phyloP scores from a whole-genome alignment of 805 yeast genomes.

The Candida insectorum region DNA sequence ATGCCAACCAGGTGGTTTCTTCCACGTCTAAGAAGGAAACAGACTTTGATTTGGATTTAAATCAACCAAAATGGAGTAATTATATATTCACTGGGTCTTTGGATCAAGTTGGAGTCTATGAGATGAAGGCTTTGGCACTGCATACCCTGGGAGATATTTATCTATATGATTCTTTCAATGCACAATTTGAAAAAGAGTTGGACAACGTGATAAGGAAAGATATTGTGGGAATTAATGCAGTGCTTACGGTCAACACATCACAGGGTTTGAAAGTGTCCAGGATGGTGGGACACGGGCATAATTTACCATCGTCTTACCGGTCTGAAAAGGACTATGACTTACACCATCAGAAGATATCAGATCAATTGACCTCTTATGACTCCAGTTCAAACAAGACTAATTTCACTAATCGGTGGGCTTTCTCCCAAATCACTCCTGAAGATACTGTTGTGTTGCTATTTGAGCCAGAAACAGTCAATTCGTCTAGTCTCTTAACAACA shows the following conservation, averaged over 20 bases:
- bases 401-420: slow-evolving; percentile 38
- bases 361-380: slow-evolving; percentile 28
- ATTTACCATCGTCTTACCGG: slow-evolving; percentile 31
- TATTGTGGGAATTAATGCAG: slow-evolving; percentile 2
- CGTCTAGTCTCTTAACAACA: slow-evolving; percentile 15
- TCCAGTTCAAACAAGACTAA: slow-evolving; percentile 26
- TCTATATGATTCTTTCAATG: slow-evolving; percentile 26
- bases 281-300: slow-evolving; percentile 29
- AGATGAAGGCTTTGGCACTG: slow-evolving; percentile 33
- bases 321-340: slow-evolving; percentile 15
- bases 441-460: slow-evolving; percentile 30
- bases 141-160: slow-evolving; percentile 31
- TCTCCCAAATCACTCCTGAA: slow-evolving; percentile 17
- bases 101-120: slow-evolving; percentile 43
- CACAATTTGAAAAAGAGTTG: slow-evolving; percentile 10
- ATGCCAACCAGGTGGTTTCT: slow-evolving; percentile 14
- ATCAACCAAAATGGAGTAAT: slow-evolving; percentile 23
- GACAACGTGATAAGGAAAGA: not conserved
- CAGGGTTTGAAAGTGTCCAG: slow-evolving; percentile 28
- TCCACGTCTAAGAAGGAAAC: slow-evolving; percentile 19
- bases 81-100: slow-evolving; percentile 35
- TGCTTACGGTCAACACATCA: slow-evolving; percentile 29
- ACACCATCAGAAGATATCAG: slow-evolving; percentile 32
- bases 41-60: slow-evolving; percentile 15
- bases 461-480: slow-evolving; percentile 27